These are phyloP conservation scores for Didymella segeticola DNA, from an alignment of 2,329 filamentous ascomycete genomes.

Conservation along the genomic window DNA sequence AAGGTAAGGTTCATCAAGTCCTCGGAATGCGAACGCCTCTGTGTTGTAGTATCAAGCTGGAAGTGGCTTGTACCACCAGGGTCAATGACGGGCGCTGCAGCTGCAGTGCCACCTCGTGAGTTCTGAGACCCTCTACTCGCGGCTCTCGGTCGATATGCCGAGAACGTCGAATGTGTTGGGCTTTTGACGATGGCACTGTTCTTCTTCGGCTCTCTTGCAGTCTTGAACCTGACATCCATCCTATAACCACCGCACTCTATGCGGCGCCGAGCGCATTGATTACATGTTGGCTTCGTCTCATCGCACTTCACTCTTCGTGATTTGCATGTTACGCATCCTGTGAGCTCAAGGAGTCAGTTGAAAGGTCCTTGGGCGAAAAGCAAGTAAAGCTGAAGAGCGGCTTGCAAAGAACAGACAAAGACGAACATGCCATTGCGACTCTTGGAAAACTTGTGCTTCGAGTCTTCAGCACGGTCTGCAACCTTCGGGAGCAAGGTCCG, in stretches of 20 bases:
- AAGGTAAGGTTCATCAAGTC: slow-evolving; percentile 15
- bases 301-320: slow-evolving; percentile 75
- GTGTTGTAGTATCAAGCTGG: background rate
- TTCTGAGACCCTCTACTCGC: slow-evolving; percentile 1
- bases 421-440: slow-evolving; percentile 23
- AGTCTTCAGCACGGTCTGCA: slow-evolving; percentile 14
- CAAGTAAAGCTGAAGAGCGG: background rate
- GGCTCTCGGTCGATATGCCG: slow-evolving; percentile 5
- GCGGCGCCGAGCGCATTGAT: slow-evolving; percentile 69
- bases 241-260: slow-evolving; percentile 73
- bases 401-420: slow-evolving; percentile 5
- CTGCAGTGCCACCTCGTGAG: background rate
- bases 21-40: background rate
- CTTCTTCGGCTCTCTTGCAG: slow-evolving; percentile 18
- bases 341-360: slow-evolving; percentile 14
- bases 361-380: background rate
- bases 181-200: slow-evolving; percentile 39
- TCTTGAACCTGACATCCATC: slow-evolving; percentile 73
- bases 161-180: slow-evolving; percentile 2
- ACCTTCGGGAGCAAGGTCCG: background rate
- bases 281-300: slow-evolving; percentile 71
- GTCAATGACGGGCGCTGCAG: background rate
- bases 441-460: slow-evolving; percentile 14
- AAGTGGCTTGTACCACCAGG: background rate
- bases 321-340: slow-evolving; percentile 76